phyloP scores from a whole-genome alignment of 345 rosid species.

The Populus alba region DNA sequence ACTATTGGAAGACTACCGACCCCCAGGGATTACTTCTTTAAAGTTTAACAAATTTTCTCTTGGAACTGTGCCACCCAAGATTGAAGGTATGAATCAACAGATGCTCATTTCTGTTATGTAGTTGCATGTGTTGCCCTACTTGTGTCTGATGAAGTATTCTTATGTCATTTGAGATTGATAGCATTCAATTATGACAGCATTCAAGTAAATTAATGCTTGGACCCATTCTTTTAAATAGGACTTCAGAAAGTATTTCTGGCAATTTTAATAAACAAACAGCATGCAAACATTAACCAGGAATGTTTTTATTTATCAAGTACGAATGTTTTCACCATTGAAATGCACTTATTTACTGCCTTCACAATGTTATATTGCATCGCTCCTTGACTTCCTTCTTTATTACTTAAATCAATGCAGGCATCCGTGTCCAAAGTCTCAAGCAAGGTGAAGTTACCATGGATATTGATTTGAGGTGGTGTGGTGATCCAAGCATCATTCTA shows the following conservation, averaged over 20 bases:
- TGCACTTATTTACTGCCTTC: background rate
- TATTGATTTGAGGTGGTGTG: conserved; percentile 97
- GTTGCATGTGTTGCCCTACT: background rate
- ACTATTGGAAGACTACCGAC: conserved; percentile 88
- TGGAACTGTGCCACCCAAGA: conserved; percentile 95
- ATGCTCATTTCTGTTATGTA: background rate
- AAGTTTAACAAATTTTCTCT: conserved; percentile 85
- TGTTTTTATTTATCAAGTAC: background rate
- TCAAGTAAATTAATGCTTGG: background rate
- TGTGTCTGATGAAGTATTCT: background rate
- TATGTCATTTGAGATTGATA: background rate
- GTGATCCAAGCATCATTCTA: conserved; percentile 94
- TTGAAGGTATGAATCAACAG: conserved; percentile 67
- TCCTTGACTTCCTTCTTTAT: conserved; percentile 5
- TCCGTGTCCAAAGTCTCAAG: conserved; percentile 95
- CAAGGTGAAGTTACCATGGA: conserved; percentile 97
- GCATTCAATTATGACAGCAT: background rate
- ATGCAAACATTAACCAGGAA: background rate
- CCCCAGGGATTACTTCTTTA: conserved; percentile 87
- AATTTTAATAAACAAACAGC: background rate
- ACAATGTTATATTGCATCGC: background rate
- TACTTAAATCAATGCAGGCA: conserved; percentile 53
- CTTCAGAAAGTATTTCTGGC: conserved; percentile 1
- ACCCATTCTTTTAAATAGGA: background rate
- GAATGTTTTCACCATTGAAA: background rate